Evolutionary conservation across 805 yeast genomes (phyloP), one percentile per base, ranked within the genome.

Genomic region (Candida arabinofermentans): DNA sequence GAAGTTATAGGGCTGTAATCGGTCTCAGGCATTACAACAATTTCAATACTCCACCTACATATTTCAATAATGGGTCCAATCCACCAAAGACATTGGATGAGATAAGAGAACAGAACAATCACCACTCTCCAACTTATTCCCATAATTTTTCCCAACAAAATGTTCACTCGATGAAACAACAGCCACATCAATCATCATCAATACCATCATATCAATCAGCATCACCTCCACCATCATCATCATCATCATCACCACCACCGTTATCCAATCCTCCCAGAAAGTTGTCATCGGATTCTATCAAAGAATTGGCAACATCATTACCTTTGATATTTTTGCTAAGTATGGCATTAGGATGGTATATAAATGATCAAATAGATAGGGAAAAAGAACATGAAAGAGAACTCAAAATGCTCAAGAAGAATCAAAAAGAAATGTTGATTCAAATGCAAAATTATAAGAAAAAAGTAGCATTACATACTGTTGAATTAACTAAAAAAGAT

Each of bases 401-500:
- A 14, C 38, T 40, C n/a, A 40, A 46, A 24, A 32, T 43, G 18
- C 36, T 43, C 37, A 61, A 57, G 35, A 51, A 54, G 39, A 61
- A 38, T 18, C 64, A 61, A 36, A 58, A 51, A 35, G 65, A 61
- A n/a, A 46, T 69, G 41, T 76, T 79, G 51, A 67, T 70, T 33
- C 75, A 74, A 49, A 72, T 71, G 55, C 68, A 72, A 36, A 70
- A 68, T 23, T 74, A 72, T 34, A 66, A 75, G 43, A 75, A 74
- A 61, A 73, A 74, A 54, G 65, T 74, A 38, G 82, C 77, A 39
- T 49, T 73, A 10, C 76, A 74, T 48, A 62, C 73, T n/a, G 51
- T 77, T 23, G 71, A 75, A 46, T 82, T 77, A 47, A 62, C 83
- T 14, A 67, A 69, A 40, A 70, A 67, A 10, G 65, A 64, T n/a